These are phyloP conservation scores for Thalia dealbata DNA, from an alignment of 176 grass and related monocot genomes.

Conservation along the genomic window DNA sequence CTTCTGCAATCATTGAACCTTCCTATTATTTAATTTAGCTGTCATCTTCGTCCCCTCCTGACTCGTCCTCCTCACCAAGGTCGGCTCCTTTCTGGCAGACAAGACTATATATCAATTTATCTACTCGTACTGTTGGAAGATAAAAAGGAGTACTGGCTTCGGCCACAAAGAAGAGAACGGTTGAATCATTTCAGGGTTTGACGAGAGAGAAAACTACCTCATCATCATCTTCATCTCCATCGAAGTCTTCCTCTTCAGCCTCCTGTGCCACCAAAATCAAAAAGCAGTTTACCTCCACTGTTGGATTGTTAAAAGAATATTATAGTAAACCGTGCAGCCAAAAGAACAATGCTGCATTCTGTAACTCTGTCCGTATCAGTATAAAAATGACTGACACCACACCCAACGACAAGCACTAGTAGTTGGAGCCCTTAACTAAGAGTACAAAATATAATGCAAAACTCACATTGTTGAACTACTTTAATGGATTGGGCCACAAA, in stretches of 20 bases:
- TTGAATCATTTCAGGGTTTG: background rate
- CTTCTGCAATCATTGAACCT: background rate
- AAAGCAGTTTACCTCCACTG: background rate
- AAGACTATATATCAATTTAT: background rate
- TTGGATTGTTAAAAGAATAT: background rate
- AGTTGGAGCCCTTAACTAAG: background rate
- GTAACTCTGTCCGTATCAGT: background rate
- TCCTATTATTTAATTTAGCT: background rate
- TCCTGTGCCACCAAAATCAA: background rate
- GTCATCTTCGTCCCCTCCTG: background rate
- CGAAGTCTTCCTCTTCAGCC: constrained; percentile 7
- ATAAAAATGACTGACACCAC: too few relatives aligned
- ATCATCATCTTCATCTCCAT: constrained; percentile 9
- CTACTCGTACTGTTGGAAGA: background rate
- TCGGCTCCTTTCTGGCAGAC: constrained; percentile 7
- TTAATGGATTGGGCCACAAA: constrained; percentile 39
- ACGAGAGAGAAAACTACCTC: constrained; percentile 3
- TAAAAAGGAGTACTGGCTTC: background rate
- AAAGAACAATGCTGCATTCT: background rate
- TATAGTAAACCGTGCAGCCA: background rate
- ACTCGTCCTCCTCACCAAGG: background rate
- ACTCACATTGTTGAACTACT: constrained; percentile 32
- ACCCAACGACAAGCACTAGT: background rate
- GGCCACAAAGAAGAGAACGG: background rate
- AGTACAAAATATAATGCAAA: background rate